phyloP scores from a whole-genome alignment of 495 filamentous ascomycete genomes.

The Letharia lupina region DNA sequence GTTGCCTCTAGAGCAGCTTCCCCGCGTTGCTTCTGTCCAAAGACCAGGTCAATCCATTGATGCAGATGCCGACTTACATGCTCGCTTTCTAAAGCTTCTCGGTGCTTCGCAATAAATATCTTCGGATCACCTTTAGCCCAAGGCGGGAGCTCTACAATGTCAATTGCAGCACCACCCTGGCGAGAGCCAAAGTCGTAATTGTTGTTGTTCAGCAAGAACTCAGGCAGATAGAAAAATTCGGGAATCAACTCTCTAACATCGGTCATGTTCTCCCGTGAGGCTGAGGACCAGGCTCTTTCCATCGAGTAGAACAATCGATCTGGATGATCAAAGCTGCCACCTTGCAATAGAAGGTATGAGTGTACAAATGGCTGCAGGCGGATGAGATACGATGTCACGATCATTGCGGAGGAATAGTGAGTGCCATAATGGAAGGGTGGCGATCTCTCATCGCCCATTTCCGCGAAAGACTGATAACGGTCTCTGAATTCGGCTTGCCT shows the following conservation, averaged over 20 bases:
- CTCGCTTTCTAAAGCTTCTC: slow-evolving; percentile 88
- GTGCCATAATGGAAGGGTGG: slow-evolving; percentile 96
- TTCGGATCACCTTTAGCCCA: slow-evolving; percentile 97
- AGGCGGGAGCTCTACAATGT: slow-evolving; percentile 77
- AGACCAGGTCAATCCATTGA: slow-evolving; percentile 92
- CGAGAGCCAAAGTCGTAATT: slow-evolving; percentile 84
- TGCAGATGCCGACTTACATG: slow-evolving; percentile 87
- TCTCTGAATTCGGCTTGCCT: slow-evolving; percentile 71
- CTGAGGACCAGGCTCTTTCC: slow-evolving; percentile 81
- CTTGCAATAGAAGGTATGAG: slow-evolving; percentile 93
- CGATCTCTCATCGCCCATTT: slow-evolving; percentile 72
- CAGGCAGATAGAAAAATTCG: slow-evolving; percentile 94
- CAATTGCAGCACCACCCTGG: slow-evolving; percentile 71
- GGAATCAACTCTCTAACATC: slow-evolving; percentile 92
- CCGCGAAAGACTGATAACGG: slow-evolving; percentile 77
- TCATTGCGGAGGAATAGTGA: slow-evolving; percentile 98
- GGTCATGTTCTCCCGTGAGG: slow-evolving; percentile 80
- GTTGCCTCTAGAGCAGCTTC: slow-evolving; percentile 85
- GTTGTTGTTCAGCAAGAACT: slow-evolving; percentile 87
- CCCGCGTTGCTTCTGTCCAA: slow-evolving; percentile 90
- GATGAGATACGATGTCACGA: slow-evolving; percentile 92
- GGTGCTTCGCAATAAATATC: slow-evolving; percentile 88
- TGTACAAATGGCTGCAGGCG: slow-evolving; percentile 92
- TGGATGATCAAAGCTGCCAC: slow-evolving; percentile 92
- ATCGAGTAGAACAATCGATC: slow-evolving; percentile 94